phyloP scores from a whole-genome alignment of 768 basidiomycete species.

The Hygrophorus pudorinus region DNA sequence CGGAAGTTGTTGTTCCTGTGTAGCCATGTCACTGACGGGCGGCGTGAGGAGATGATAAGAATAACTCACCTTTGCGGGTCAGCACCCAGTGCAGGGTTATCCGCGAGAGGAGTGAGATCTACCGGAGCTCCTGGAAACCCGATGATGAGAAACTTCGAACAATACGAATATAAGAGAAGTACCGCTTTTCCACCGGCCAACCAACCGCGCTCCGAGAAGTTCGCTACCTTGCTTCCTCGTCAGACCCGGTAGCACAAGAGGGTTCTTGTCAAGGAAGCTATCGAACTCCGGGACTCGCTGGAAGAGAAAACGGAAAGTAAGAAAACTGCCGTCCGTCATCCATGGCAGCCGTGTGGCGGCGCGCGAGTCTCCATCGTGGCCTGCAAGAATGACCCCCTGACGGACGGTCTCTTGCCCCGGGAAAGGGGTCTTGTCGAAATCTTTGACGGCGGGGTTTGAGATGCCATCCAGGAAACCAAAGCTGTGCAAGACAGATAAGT shows the following conservation, averaged over 20 bases:
- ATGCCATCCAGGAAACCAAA: conserved; percentile 46
- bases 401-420: conserved; percentile 29
- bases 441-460: conserved; percentile 37
- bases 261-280: conserved; percentile 32
- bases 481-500: conserved; percentile 14
- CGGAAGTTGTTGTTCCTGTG: conserved; percentile 34
- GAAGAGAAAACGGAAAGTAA: conserved; percentile 40
- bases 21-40: background rate
- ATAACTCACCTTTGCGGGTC: conserved; percentile 24
- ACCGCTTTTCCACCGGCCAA: conserved; percentile 50
- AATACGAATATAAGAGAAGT: conserved; percentile 9
- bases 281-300: conserved; percentile 45
- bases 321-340: conserved; percentile 40
- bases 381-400: conserved; percentile 35
- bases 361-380: conserved; percentile 29
- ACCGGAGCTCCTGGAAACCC: conserved; percentile 30
- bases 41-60: background rate
- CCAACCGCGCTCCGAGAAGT: conserved; percentile 42
- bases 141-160: too few relatives aligned
- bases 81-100: conserved; percentile 25
- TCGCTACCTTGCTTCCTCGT: conserved; percentile 33
- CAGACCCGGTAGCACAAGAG: conserved; percentile 26
- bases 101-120: conserved; percentile 31
- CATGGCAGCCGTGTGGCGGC: conserved; percentile 23
- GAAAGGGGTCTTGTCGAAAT: conserved; percentile 24